A percentile compares a stretch with the other conserved stretches of the same genome.
Evolutionary conservation across 2,329 filamentous ascomycete species (phyloP).

Genomic region (Xylaria sp.): DNA sequence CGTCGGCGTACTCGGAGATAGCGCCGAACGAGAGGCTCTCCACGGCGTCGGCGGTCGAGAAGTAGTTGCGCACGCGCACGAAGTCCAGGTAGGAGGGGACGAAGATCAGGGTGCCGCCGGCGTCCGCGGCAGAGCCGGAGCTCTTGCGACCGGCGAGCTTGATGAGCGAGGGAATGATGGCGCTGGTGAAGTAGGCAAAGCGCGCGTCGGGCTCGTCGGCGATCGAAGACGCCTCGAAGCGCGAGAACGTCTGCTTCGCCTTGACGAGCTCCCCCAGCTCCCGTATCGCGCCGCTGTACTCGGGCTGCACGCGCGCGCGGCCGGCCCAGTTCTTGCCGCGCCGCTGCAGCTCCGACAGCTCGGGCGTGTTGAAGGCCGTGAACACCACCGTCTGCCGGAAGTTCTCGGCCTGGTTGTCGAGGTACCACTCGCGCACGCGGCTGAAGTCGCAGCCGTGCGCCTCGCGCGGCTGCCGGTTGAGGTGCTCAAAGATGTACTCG

Average conservation of each 20-base stretch:
- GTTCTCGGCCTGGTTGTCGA: constrained; percentile 81
- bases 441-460: constrained; percentile 93
- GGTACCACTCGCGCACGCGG: constrained; percentile 87
- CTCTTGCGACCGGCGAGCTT: constrained; percentile 56
- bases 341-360: constrained; percentile 80
- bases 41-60: constrained; percentile 71
- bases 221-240: constrained; percentile 75
- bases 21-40: constrained; percentile 72
- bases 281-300: constrained; percentile 74
- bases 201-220: constrained; percentile 81
- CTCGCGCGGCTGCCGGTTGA: constrained; percentile 89
- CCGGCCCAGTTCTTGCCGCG: constrained; percentile 83
- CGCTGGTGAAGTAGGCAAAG: constrained; percentile 88
- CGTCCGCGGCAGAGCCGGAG: not conserved
- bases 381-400: constrained; percentile 86
- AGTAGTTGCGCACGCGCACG: constrained; percentile 89
- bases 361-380: constrained; percentile 84
- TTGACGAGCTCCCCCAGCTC: constrained; percentile 65
- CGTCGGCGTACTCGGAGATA: constrained; percentile 85
- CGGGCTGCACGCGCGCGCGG: constrained; percentile 73
- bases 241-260: constrained; percentile 86
- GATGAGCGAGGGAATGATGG: constrained; percentile 76
- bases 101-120: constrained; percentile 77
- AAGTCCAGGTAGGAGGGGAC: constrained; percentile 96
- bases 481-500: constrained; percentile 86